Base-by-base conservation (phyloP, 2,329 filamentous ascomycete genomes). In the Didymella glomerata region DNA sequence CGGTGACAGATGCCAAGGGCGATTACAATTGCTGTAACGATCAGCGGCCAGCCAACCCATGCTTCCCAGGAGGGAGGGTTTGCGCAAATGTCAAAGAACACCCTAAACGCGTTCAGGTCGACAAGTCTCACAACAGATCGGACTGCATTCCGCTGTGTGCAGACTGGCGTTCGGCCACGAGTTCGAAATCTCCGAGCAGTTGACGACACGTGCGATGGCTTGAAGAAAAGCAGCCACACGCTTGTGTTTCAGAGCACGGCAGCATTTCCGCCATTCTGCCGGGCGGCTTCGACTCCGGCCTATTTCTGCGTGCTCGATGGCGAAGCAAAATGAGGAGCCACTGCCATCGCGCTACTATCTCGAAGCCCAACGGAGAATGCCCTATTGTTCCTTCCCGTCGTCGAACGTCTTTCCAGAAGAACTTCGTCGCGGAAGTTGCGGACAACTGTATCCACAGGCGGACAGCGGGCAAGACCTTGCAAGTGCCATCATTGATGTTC, bases 131-230 rank as follows among this genome's bases (percentile, higher is more conserved):
- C 42, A 9, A 11, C 41, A 27, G 41, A 44, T 14, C 51, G 61
- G 61, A 47, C 52, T 51, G 44, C 18, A 45, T 38, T 57, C 51
- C 61, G 57, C 58, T 54, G 44, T 60, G 54, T 54, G 56, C 45
- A 59, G 47, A 44, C 28, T 40, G 48, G 38, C 20, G 38, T 41
- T 27, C 24, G 41, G 57, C 44, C 32, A 54, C 48, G 34, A 14
- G 52, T 52, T 61, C 46, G 47, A 64, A 61, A 62, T 60, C 54
- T 57, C 61, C 59, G 63, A 56, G 28, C 60, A 42, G 40, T 49
- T 52, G 41, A 54, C 59, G 60, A 57, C 66, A 65, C 63, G 63
- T 65, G 65, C 53, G 30, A 49, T 41, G 48, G 57, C 52, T 50
- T 59, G 38, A 28, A 24, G 20, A 47, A 49, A 48, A 51, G 41